phyloP scores from a whole-genome alignment of 1,284 basidiomycete genomes.

The Agroathelia rolfsii region DNA sequence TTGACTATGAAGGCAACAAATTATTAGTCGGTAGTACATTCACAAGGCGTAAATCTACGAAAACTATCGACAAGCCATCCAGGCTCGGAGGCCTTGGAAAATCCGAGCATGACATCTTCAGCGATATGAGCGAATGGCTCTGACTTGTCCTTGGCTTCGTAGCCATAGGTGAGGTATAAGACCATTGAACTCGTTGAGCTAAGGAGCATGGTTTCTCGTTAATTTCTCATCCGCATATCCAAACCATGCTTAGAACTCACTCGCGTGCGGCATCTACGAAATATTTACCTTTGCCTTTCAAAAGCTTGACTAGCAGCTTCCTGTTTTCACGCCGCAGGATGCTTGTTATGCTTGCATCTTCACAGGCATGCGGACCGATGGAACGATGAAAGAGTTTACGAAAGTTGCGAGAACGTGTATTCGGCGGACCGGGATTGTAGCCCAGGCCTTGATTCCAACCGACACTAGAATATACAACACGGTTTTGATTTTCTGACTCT shows the following conservation, averaged over 20 bases:
- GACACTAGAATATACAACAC: no score
- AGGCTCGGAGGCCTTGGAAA: slow-evolving; percentile 27
- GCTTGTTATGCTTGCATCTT: slow-evolving; percentile 14
- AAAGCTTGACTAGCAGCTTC: slow-evolving; percentile 21
- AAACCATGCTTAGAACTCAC: no score
- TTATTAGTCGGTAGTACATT: slow-evolving; percentile 4
- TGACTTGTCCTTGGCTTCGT: slow-evolving; percentile 19
- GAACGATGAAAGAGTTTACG: slow-evolving; percentile 28
- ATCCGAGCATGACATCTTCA: slow-evolving; percentile 32
- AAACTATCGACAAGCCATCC: slow-evolving; percentile 31
- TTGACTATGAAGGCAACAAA: slow-evolving; percentile 21
- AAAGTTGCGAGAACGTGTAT: slow-evolving; percentile 29
- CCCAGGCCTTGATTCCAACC: slow-evolving; percentile 34
- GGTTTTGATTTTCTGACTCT: not conserved
- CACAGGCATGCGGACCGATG: slow-evolving; percentile 26
- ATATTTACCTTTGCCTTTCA: no score
- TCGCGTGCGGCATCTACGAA: no score
- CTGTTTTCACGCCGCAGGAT: slow-evolving; percentile 23
- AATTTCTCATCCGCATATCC: no score
- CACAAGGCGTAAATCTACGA: slow-evolving; percentile 9
- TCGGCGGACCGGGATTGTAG: slow-evolving; percentile 25
- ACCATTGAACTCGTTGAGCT: slow-evolving; percentile 28
- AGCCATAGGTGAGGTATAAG: slow-evolving; percentile 29
- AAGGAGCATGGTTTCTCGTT: no score
- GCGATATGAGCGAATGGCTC: slow-evolving; percentile 30